A percentile compares a stretch with the other conserved stretches of the same genome.
These are phyloP conservation scores for Chaetothyriales sp. DNA, from an alignment of 2,329 filamentous ascomycete species.

Conservation along the genomic window DNA sequence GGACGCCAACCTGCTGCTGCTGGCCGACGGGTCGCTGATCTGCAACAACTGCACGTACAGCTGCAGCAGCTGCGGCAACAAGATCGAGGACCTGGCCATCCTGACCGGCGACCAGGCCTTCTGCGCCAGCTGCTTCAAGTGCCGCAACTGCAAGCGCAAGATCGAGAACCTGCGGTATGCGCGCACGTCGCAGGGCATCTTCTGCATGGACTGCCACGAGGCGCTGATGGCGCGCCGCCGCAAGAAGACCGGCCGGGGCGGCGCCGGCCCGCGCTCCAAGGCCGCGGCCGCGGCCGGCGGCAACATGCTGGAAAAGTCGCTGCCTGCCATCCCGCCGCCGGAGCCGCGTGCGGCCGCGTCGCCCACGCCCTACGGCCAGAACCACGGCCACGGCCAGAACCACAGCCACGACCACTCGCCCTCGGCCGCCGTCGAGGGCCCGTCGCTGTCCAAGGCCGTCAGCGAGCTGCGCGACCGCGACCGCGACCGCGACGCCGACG, in stretches of 20 bases:
- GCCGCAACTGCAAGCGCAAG: slow-evolving; percentile 95
- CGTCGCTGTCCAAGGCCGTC: slow-evolving; percentile 15
- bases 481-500: background rate
- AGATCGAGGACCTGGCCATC: slow-evolving; percentile 96
- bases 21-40: slow-evolving; percentile 93
- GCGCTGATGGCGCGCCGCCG: slow-evolving; percentile 83
- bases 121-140: slow-evolving; percentile 92
- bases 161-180: slow-evolving; percentile 98
- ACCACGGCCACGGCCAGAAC: slow-evolving; percentile 51
- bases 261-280: slow-evolving; percentile 20
- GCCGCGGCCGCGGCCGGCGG: slow-evolving; percentile 5
- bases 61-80: slow-evolving; percentile 90
- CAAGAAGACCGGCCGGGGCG: slow-evolving; percentile 43
- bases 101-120: slow-evolving; percentile 96
- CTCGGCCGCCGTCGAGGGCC: slow-evolving; percentile 3
- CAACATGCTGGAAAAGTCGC: slow-evolving; percentile 67
- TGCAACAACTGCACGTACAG: slow-evolving; percentile 99
- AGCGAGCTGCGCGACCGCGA: slow-evolving; percentile 9
- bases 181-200: slow-evolving; percentile 92
- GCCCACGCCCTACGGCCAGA: slow-evolving; percentile 24
- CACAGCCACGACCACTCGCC: background rate
- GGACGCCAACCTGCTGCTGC: slow-evolving; percentile 88
- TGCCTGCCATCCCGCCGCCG: slow-evolving; percentile 77
- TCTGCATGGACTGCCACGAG: slow-evolving; percentile 98
- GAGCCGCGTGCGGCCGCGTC: slow-evolving; percentile 31